Evolutionary conservation across 768 basidiomycete species (phyloP), one percentile per base, ranked within the genome.

Genomic region (Podaxis sp.): DNA sequence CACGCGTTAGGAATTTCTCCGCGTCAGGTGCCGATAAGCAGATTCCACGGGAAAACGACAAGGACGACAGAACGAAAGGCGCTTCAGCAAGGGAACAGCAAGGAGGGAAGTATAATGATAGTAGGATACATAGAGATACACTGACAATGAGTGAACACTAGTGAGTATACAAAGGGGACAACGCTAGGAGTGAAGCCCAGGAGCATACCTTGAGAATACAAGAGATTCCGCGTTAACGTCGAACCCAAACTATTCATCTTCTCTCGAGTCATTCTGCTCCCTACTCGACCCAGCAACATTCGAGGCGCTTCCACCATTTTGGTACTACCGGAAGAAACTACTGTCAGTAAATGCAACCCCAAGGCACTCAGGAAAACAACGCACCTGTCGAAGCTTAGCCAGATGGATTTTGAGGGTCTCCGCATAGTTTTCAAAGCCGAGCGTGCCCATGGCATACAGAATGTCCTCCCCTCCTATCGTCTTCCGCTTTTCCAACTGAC

Each of bases 381-480:
- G 8, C 65, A 91, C 92, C 84, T 92, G 88, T 67, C 95, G 79
- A 68, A 95, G 81, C 76, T 96, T 96, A 4, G 95, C 88, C 51
- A 99, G 77, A 76, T 97, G 94, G 57, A 98, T 93, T 77, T 92
- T 94, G 61, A 97, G 79, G 39, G 92, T 91, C 78, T 95, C 93
- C 53, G 90, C 90, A 70, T 98, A 97, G 69, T 96, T 92, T 68
- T 97, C 96, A 69, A 97, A 97, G 24, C 96, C 96, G 22, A 99
- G 83, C 40, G 89, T 84, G 39, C 84, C 79, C 93, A 98, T 95
- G n/a, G 95, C 95, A 68, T 93, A 91, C 61, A 99, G 76, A 52
- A 99, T 96, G 74, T 99, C 96, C 80, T 99, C 96, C 26, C 96
- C 96, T 12, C 94, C 95, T 49, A 98, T 95, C 63, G 96, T 99